Percentiles rank a stretch among this genome's conserved stretches.
phyloP scores from a whole-genome alignment of 345 rosid genomes.

The Salix brachista region DNA sequence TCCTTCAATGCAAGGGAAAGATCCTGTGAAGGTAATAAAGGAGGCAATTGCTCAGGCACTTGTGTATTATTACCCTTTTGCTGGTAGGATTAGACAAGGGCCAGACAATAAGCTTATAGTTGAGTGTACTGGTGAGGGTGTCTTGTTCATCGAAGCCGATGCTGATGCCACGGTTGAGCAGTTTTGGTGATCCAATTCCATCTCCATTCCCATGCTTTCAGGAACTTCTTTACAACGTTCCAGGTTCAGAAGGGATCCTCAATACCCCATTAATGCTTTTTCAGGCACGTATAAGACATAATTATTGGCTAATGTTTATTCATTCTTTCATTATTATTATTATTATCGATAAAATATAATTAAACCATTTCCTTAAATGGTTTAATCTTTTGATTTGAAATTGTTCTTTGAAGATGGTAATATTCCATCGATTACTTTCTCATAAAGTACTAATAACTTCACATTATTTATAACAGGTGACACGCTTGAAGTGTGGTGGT shows the following conservation, averaged over 20 bases:
- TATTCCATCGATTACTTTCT: too few species aligned
- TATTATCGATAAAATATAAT: too few species aligned
- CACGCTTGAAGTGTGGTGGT: slow-evolving; percentile 21
- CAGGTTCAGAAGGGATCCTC: neutral
- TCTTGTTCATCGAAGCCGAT: slow-evolving; percentile 17
- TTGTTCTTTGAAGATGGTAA: too few species aligned
- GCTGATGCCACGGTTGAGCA: slow-evolving; percentile 11
- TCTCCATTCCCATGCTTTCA: slow-evolving; percentile 25
- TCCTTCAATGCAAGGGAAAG: slow-evolving; percentile 12
- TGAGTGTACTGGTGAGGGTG: slow-evolving; percentile 23
- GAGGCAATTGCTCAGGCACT: slow-evolving; percentile 15
- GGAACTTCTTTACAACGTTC: slow-evolving; percentile 15
- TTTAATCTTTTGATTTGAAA: too few species aligned
- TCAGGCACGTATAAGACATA: slow-evolving; percentile 5
- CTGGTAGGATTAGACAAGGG: slow-evolving; percentile 19
- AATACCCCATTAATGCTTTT: slow-evolving; percentile 10
- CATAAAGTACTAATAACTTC: too few species aligned
- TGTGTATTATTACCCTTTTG: slow-evolving; percentile 18
- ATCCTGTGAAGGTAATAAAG: neutral
- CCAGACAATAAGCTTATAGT: slow-evolving; percentile 12
- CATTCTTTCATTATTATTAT: neutral
- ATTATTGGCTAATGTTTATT: neutral
- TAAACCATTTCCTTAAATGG: too few species aligned
- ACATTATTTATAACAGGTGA: slow-evolving; percentile 6
- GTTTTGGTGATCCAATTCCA: slow-evolving; percentile 14